A percentile compares a stretch with the other conserved stretches of the same genome.
Evolutionary conservation across 2,329 filamentous ascomycete genomes (phyloP).

Genomic region (Shiraia sp.): DNA sequence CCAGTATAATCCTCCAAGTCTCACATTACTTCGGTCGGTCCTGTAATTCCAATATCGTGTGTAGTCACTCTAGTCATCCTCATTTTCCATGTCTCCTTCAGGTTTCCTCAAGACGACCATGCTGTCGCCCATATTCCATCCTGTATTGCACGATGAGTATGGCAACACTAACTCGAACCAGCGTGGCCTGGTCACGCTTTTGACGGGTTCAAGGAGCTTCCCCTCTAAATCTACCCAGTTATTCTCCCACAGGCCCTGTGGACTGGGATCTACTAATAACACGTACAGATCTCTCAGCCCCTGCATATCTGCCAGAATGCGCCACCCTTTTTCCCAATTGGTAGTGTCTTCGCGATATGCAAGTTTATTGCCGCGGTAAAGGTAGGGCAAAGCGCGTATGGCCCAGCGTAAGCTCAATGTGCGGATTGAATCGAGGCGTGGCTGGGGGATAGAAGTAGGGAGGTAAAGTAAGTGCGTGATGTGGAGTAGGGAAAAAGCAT

Average conservation of each 20-base stretch:
- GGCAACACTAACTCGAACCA: constrained; percentile 34
- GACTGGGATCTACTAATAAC: constrained; percentile 32
- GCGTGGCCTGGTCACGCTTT: constrained; percentile 17
- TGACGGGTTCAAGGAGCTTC: constrained; percentile 28
- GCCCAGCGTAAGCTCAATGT: constrained; percentile 36
- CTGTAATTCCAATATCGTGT: no score
- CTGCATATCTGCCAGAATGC: constrained; percentile 30
- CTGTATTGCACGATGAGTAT: constrained; percentile 30
- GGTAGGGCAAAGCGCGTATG: constrained; percentile 39
- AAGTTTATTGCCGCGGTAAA: constrained; percentile 25
- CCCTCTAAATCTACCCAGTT: constrained; percentile 35
- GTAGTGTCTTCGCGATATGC: constrained; percentile 42
- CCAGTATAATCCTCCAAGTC: no score
- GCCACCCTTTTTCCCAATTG: constrained; percentile 39
- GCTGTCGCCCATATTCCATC: constrained; percentile 31
- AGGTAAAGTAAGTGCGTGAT: constrained; percentile 40
- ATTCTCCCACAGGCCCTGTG: constrained; percentile 33
- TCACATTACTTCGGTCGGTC: no score
- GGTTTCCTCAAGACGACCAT: constrained; percentile 24
- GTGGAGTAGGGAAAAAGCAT: constrained; percentile 41
- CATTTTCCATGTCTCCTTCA: background rate
- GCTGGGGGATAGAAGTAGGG: constrained; percentile 28
- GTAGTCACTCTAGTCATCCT: no score
- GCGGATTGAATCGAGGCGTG: constrained; percentile 32
- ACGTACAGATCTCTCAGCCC: constrained; percentile 32